Base-by-base conservation (phyloP, 345 rosid genomes). In the Barbarea vulgaris region DNA sequence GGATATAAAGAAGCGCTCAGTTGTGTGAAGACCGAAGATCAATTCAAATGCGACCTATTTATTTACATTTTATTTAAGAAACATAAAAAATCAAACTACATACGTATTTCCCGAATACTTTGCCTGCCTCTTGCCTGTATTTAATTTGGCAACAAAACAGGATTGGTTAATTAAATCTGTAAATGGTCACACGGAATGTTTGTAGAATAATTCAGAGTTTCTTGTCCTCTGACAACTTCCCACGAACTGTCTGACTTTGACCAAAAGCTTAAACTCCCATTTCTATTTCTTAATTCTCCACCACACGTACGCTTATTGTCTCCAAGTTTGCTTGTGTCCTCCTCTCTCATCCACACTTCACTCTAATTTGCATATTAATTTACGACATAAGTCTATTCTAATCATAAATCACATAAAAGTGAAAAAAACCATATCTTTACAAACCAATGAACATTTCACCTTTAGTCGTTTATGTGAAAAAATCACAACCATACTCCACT, bases 221-320 rank as follows among this genome's bases (percentile, higher is more conserved):
- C 28, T 58, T 36, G 67, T 19, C 33, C 13, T 64, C 72, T 70
- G 80, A 70, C 80, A 70, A 36, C 76, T 57, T 64, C 80, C 30
- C 76, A 77, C 76, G 72, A 70, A 64, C 72, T 70, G 44, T 63
- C 34, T 25, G 67, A 70, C 72, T 64, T 76, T 70, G 72, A 70
- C 80, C 61, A 77, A 34, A 46, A 33, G 59, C 60, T 62, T 28
- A 4, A 62, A 42, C 33, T 44, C 25, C 50, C 57, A 53, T 58
- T 57, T 56, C 33, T 10, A 25, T n/a, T 68, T 11, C 12, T 31
- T 44, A 34, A 17, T 62, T 30, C 15, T 19, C 6, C 42, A 74
- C 9, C 69, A 25, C 64, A 60, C 79, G 56, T 24, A 28, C 37
- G 69, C 41, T 67, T 51, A 36, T 50, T 58, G 34, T 53, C 55